These are phyloP conservation scores for Botrytis cinerea DNA, from an alignment of 2,329 filamentous ascomycete genomes.

Conservation along the genomic window DNA sequence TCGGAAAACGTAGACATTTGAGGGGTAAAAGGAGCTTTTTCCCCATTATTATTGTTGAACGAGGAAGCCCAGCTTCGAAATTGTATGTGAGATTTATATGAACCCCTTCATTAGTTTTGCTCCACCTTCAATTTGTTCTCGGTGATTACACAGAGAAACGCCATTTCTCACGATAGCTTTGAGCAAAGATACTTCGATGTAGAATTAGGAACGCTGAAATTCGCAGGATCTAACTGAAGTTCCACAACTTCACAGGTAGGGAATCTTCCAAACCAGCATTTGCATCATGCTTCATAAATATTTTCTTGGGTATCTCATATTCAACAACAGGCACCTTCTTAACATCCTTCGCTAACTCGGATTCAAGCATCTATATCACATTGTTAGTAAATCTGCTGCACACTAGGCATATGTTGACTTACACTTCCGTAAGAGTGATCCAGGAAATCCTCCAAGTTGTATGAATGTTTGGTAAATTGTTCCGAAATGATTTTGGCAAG, in stretches of 20 bases:
- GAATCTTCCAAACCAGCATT: conserved; percentile 53
- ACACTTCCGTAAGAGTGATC: conserved; percentile 88
- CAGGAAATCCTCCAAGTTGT: conserved; percentile 95
- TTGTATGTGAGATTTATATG: conserved; percentile 9
- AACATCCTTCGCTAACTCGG: conserved; percentile 78
- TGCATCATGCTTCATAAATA: conserved; percentile 48
- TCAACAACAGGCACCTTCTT: conserved; percentile 88
- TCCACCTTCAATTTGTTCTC: conserved; percentile 25
- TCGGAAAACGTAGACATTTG: neutral
- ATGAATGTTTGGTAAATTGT: conserved; percentile 94
- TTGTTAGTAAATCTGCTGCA: conserved; percentile 41
- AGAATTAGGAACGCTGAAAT: conserved; percentile 5
- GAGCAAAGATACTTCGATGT: neutral
- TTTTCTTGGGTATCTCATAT: conserved; percentile 74
- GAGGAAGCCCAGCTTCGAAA: conserved; percentile 7
- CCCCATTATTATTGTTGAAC: neutral
- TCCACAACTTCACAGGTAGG: conserved; percentile 62
- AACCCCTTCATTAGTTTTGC: conserved; percentile 18
- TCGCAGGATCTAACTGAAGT: conserved; percentile 46
- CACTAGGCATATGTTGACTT: conserved; percentile 44
- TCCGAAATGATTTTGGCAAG: conserved; percentile 92
- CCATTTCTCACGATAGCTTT: conserved; percentile 12
- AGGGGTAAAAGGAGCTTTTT: neutral
- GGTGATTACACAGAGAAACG: conserved; percentile 23
- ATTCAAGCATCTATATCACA: conserved; percentile 68